Conservation (phyloP, 139 green algal species). For the Trebouxia sp. region DNA sequence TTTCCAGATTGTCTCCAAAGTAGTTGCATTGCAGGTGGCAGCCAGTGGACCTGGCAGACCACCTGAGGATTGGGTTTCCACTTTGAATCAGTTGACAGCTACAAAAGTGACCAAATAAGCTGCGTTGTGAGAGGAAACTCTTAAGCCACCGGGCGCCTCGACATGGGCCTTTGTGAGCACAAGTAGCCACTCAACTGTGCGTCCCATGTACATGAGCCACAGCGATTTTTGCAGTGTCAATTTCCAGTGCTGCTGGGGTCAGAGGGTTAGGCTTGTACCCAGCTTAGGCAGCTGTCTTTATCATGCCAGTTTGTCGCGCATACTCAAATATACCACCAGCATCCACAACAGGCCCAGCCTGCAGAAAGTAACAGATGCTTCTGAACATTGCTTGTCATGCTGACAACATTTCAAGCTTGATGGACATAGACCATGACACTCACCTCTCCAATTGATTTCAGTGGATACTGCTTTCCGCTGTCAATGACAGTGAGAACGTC, state of each 20-base stretch:
- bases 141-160: no score
- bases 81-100: background rate
- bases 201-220: no score
- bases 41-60: constrained; percentile 8
- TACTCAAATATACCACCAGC: constrained; percentile 95
- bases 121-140: no score
- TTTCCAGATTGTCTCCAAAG: background rate
- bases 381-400: no score
- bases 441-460: constrained; percentile 87
- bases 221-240: no score
- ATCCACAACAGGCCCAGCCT: constrained; percentile 93
- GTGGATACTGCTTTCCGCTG: constrained; percentile 78
- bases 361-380: constrained; percentile 36
- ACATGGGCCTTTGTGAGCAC: no score
- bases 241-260: no score
- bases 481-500: constrained; percentile 79
- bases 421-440: background rate
- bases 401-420: background rate
- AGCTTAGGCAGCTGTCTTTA: constrained; percentile 60
- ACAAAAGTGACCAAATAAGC: background rate
- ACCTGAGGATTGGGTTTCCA: constrained; percentile 25
- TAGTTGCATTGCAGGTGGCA: background rate
- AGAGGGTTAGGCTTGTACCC: no score
- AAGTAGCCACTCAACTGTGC: no score
- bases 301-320: constrained; percentile 87